Base-by-base conservation (phyloP, 163 green algal genomes). In the Prototheca wickerhamii region DNA sequence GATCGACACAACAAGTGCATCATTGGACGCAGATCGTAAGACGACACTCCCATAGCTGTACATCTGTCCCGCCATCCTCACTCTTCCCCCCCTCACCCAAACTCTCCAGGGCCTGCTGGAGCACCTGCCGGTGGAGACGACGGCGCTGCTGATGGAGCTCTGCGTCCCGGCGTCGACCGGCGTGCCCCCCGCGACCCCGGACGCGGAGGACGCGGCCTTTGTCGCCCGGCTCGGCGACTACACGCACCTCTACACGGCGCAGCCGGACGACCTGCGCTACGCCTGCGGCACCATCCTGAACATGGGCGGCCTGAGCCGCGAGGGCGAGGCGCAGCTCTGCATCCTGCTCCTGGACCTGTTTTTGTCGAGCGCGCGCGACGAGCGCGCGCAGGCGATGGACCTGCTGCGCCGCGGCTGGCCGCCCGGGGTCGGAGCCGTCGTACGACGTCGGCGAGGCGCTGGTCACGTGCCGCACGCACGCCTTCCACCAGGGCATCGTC, bases 291-390 rank as follows among this genome's bases (percentile, higher is more conserved):
- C 72, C 42, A 75, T 79, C 42, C 63, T 79, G 7, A 58, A 56
- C 50, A 78, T 78, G 71, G 59, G 54, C 46, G 65, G 60, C 4
- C 53, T 66, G 55, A 59, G 43, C 2, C 57, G 65, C 23, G 69
- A 61, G 2, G 44, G 30, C 23, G 49, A 63, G 31, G 12, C 51
- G 20, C 56, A 44, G 31, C 78, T 97, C 63, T 91, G 91, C 69
- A 85, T 91, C 66, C 95, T 85, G 3, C 76, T 97, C 58, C 82
- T 97, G 65, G 82, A 97, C 79, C 78, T 97, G 31, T 94, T 95
- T 71, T 80, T 95, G 26, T 65, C 69, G 2, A 32, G 32, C 28
- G 17, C 6, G 55, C 32, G 7, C 25, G 17, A 4, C 31, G 3
- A 46, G 37, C 23, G 10, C 52, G 52, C 23, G 23, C 29, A 91